phyloP scores from a whole-genome alignment of 495 filamentous ascomycete genomes.

The Hypoxylon lenormandii region DNA sequence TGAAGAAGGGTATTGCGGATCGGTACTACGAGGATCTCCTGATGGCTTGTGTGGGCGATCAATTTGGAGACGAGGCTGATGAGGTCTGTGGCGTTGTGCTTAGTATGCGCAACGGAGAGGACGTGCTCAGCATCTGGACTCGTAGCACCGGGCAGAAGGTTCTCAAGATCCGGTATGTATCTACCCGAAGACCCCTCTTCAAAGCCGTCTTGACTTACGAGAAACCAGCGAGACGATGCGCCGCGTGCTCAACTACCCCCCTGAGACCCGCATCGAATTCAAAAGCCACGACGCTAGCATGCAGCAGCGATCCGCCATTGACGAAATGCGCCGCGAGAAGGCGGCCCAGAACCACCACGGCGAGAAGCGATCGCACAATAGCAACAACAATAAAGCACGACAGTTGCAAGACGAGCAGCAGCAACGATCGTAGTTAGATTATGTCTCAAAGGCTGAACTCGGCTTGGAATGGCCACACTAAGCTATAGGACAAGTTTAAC shows the following conservation, averaged over 20 bases:
- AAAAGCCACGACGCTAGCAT: constrained; percentile 89
- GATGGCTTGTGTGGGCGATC: constrained; percentile 90
- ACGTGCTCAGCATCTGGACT: constrained; percentile 97
- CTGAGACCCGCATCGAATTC: constrained; percentile 91
- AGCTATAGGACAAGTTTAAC: constrained; percentile 34
- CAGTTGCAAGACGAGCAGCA: constrained; percentile 48
- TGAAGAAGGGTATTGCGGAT: constrained; percentile 96
- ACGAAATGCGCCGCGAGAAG: constrained; percentile 85
- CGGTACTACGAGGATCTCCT: constrained; percentile 98
- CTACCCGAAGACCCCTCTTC: not conserved
- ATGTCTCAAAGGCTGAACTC: not conserved
- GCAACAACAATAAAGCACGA: constrained; percentile 43
- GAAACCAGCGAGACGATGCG: constrained; percentile 87
- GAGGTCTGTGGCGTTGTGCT: constrained; percentile 95
- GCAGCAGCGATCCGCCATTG: constrained; percentile 81
- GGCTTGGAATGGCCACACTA: not conserved
- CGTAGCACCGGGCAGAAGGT: constrained; percentile 89
- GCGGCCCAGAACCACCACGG: constrained; percentile 61
- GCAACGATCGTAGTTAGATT: constrained; percentile 38
- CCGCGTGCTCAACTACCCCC: constrained; percentile 82
- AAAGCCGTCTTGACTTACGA: constrained; percentile 21
- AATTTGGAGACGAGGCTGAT: constrained; percentile 91
- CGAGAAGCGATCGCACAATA: constrained; percentile 56
- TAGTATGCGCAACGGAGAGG: constrained; percentile 93
- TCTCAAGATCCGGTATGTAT: constrained; percentile 90